Conservation (phyloP, 2,329 filamentous ascomycete genomes). For the Corniculantispora saksenae region DNA sequence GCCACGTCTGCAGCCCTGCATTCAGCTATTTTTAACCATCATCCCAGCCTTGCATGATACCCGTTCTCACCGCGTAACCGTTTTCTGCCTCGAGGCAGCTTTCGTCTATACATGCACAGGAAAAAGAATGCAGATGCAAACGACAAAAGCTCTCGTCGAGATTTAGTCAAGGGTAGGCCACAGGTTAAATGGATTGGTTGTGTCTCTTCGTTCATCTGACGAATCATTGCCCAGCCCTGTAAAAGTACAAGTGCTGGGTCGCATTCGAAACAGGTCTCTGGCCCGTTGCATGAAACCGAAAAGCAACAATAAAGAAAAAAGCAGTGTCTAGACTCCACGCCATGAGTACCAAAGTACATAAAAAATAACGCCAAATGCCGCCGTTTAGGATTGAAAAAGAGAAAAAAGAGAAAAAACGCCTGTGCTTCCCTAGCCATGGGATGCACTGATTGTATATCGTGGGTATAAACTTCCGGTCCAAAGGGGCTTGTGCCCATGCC, state of each 20-base stretch:
- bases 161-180: neutral
- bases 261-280: neutral
- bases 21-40: neutral
- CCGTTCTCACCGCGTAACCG: neutral
- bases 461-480: conserved; percentile 7
- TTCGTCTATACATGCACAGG: too few relatives aligned
- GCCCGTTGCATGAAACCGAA: neutral
- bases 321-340: conserved; percentile 2
- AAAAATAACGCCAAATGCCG: neutral
- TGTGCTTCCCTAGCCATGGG: neutral
- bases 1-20: neutral
- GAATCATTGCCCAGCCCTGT: neutral
- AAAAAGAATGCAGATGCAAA: too few relatives aligned
- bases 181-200: neutral
- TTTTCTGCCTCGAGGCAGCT: too few relatives aligned
- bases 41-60: neutral
- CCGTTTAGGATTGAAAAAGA: neutral
- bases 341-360: neutral
- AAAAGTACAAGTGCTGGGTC: neutral
- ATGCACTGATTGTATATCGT: conserved; percentile 5
- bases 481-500: neutral
- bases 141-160: too few relatives aligned
- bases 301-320: neutral
- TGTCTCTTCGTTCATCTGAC: neutral
- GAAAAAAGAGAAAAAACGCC: conserved; percentile 6